Evolutionary conservation across 1,284 basidiomycete genomes (phyloP), one percentile per base, ranked within the genome.

Genomic region (Neonothopanus nambi): DNA sequence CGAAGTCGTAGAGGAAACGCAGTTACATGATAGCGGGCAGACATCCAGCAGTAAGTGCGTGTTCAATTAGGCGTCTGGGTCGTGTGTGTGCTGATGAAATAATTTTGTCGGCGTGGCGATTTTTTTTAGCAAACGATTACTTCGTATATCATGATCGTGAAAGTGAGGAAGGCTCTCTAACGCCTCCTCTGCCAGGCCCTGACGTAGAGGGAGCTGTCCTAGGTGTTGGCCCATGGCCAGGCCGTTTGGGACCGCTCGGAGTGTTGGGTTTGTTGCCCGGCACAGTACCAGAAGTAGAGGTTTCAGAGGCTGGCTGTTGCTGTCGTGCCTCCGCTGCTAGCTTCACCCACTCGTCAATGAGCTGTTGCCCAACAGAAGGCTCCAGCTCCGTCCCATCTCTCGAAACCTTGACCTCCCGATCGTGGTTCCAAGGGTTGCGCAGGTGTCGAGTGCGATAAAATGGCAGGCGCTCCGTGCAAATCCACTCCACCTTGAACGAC

Each of bases 381-480:
- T 96, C 94, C 21, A 97, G 70, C 69, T 97, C 94, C 1, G 94
- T 96, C 12, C 94, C 94, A 65, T 97, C 94, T 50, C 93, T 78
- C 11, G 92, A 96, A 9, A 95, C 87, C 75, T 95, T 96, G 58
- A 96, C 83, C 67, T 96, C 93, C 45, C 90, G 78, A 57, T 91
- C 91, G 63, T 93, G 86, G 60, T 96, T 95, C 95, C 94, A 97
- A 0, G 91, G 90, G 64, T 97, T 97, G 37, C 93, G 84, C 49
- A 96, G 69, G 64, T 93, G 88, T 40, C 87, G 80, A 24, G 90
- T 90, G 46, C 81, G 81, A 59, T 77, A 75, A 70, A 97, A 96
- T 1, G 91, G 85, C n/a, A 97, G 68, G 3, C 81, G 79, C 6
- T 82, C 74, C 0, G 85, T 88, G 59, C 82, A 82, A 48, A 95